A percentile compares a stretch with the other conserved stretches of the same genome.
Evolutionary conservation across 1,284 basidiomycete genomes (phyloP).

Genomic region (Moesziomyces sp.): DNA sequence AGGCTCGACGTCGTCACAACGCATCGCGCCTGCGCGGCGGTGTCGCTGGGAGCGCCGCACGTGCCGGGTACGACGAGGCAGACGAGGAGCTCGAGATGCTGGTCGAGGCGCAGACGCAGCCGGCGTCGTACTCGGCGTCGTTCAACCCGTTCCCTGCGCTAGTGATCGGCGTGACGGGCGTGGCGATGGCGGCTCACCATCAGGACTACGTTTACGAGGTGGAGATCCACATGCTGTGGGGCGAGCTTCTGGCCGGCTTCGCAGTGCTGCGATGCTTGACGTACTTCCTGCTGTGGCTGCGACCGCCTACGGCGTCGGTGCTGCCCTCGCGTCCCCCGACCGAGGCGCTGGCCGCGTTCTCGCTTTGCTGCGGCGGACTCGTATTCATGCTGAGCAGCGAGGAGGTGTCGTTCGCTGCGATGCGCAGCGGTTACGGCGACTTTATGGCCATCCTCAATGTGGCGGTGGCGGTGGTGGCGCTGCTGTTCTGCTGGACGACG

Average conservation of each 20-base stretch:
- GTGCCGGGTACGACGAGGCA: neutral
- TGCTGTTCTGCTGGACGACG: conserved; percentile 60
- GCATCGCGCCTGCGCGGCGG: neutral
- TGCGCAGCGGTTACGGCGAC: conserved; percentile 89
- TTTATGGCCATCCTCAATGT: conserved; percentile 69
- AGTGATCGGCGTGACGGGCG: conserved; percentile 90
- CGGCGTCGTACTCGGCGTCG: conserved; percentile 75
- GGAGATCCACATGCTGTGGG: conserved; percentile 87
- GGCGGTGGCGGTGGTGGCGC: conserved; percentile 56
- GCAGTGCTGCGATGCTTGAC: conserved; percentile 82
- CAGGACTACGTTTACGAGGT: conserved; percentile 89
- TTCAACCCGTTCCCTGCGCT: conserved; percentile 87
- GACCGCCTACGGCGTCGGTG: conserved; percentile 71
- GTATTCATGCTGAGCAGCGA: conserved; percentile 92
- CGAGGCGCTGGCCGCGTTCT: conserved; percentile 87
- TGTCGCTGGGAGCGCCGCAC: neutral
- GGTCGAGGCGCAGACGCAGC: conserved; percentile 48
- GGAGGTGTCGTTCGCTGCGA: conserved; percentile 88
- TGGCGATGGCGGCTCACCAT: conserved; percentile 93
- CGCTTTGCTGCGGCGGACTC: conserved; percentile 86
- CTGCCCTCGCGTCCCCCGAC: conserved; percentile 93
- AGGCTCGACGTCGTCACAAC: conserved; percentile 14
- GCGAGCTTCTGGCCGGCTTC: conserved; percentile 85
- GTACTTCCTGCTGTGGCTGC: conserved; percentile 93
- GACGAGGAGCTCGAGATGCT: conserved; percentile 29